A percentile compares a stretch with the other conserved stretches of the same genome.
Conservation (phyloP, 1,139 yeast genomes). For the Scheffersomyces illinoinensis region DNA sequence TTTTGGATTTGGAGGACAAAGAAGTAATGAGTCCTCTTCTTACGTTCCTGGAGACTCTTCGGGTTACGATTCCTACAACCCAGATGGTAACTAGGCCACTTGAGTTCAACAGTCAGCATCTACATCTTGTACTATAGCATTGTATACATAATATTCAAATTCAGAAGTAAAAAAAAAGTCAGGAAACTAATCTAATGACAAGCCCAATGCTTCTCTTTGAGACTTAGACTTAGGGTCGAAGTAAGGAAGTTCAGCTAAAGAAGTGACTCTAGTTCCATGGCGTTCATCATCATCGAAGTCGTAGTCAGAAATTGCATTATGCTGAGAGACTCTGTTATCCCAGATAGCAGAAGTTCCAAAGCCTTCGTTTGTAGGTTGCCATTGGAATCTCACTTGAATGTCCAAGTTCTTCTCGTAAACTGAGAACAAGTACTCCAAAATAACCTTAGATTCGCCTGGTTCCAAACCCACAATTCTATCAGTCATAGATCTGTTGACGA, state of each 20-base stretch:
- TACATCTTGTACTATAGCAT: neutral
- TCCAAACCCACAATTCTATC: slow-evolving; percentile 22
- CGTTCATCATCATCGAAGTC: slow-evolving; percentile 16
- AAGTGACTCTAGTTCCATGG: slow-evolving; percentile 24
- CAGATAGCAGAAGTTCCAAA: slow-evolving; percentile 24
- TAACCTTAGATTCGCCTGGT: slow-evolving; percentile 17
- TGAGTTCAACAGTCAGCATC: neutral
- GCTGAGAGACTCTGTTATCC: slow-evolving; percentile 25
- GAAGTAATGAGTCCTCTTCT: slow-evolving; percentile 2
- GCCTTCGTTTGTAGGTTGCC: slow-evolving; percentile 21
- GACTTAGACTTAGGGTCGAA: slow-evolving; percentile 21
- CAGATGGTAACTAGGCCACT: neutral
- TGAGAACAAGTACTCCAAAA: slow-evolving; percentile 21
- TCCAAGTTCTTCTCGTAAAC: slow-evolving; percentile 24
- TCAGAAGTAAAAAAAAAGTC: neutral
- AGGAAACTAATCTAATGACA: slow-evolving; percentile 7
- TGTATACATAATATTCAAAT: neutral
- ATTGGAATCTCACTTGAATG: slow-evolving; percentile 19
- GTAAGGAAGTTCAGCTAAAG: slow-evolving; percentile 23
- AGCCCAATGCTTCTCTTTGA: slow-evolving; percentile 23
- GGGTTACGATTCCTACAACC: neutral
- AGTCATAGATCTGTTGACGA: slow-evolving; percentile 22
- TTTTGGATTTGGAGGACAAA: slow-evolving; percentile 18
- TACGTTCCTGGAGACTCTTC: slow-evolving; percentile 3
- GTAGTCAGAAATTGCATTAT: slow-evolving; percentile 20